Evolutionary conservation across 202 grass and related monocot genomes (phyloP), one percentile per base, ranked within the genome.

Genomic region (Musa balbisiana): DNA sequence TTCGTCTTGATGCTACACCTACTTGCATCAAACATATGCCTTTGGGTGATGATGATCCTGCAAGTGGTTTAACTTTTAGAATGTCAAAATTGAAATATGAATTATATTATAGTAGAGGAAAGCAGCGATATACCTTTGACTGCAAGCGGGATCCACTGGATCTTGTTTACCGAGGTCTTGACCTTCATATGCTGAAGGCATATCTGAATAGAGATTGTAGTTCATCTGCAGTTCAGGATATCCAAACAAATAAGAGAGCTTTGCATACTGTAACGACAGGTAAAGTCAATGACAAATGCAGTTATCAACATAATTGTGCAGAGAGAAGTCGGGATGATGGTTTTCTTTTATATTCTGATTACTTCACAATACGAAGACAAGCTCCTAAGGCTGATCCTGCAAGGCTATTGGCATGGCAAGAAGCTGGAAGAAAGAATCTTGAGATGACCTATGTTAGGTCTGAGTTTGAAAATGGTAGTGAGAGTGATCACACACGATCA

Each of bases 281-380:
- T 74, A 81, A 71, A 80, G 60, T 79, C 76, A 68, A 33, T 71
- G 78, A 53, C 77, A 79, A 92, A 76, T 80, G 51, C 62, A 92
- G 80, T 75, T 83, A 74, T 74, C 82, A 80, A 74, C 52, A 64
- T 79, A 80, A 74, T 86, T 82, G 80, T 15, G 73, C 80, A 24
- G 90, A 89, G 70, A 98, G 87, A 89, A 84, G 13, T 49, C 65
- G 52, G 55, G 94, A 98, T 88, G 94, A 93, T 74, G 90, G 94
- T 15, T 98, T 98, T 84, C 80, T 93, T 91, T 86, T 98, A 50
- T 91, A 88, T 79, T 87, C 94, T 76, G 90, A 92, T 86, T 98
- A 98, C 87, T 93, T 98, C 76, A 98, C 94, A 25, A 93, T 93
- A 75, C 84, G 94, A 74, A 92, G 92, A 78, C 94, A 98, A 91